Percentiles rank a stretch among this genome's conserved stretches.
Conservation (phyloP, 805 yeast species). For the Suhomyces pyralidae region DNA sequence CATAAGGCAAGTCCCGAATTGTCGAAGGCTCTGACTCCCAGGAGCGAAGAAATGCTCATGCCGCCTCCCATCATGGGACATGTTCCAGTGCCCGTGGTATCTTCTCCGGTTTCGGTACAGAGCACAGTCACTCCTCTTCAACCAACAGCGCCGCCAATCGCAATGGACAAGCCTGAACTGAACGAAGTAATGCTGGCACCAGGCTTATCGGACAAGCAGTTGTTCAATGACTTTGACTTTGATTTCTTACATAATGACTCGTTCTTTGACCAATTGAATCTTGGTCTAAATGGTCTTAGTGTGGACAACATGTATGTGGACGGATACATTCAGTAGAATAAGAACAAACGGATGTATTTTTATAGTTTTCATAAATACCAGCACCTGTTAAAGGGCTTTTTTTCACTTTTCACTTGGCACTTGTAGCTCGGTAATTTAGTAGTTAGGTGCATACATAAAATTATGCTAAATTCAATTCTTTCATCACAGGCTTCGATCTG, state of each 20-base stretch:
- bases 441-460: neutral
- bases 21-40: neutral
- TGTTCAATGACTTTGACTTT: conserved; percentile 23
- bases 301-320: conserved; percentile 16
- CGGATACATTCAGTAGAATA: conserved; percentile 19
- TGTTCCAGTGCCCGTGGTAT: neutral
- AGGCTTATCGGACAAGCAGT: neutral
- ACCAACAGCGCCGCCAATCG: neutral
- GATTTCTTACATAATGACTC: conserved; percentile 29
- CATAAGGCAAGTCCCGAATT: neutral
- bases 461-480: neutral
- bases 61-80: neutral
- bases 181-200: neutral
- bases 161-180: neutral
- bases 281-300: conserved; percentile 10
- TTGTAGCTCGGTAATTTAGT: neutral
- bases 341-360: neutral
- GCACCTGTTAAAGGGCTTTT: neutral
- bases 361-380: neutral
- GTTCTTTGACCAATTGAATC: conserved; percentile 21
- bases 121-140: neutral
- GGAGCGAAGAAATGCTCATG: neutral
- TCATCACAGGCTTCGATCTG: neutral
- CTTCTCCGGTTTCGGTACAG: neutral
- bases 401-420: neutral